A percentile compares a stretch with the other conserved stretches of the same genome.
Evolutionary conservation across 495 filamentous ascomycete genomes (phyloP).

Genomic region (Aspergillus campestris): DNA sequence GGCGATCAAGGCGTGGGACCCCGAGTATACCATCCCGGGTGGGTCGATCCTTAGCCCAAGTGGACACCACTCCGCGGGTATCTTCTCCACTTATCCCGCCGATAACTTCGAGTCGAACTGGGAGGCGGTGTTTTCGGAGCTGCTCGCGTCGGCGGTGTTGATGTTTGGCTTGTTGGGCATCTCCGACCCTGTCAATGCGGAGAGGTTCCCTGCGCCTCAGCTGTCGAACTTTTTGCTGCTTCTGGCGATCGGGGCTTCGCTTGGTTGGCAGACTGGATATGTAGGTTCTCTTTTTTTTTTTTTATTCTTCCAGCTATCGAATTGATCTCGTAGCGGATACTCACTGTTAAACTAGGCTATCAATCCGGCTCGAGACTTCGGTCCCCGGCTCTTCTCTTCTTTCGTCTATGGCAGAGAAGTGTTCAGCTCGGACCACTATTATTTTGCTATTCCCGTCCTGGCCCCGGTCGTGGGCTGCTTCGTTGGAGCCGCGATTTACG

Average conservation of each 20-base stretch:
- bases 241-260: constrained; percentile 22
- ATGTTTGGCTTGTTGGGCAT: constrained; percentile 26
- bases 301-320: neutral
- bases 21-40: constrained; percentile 30
- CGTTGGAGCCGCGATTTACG: constrained; percentile 21
- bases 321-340: neutral
- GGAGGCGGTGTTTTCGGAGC: constrained; percentile 27
- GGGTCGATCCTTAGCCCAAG: constrained; percentile 26
- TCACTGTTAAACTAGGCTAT: constrained; percentile 15
- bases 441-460: constrained; percentile 27
- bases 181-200: constrained; percentile 19
- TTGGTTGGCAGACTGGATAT: constrained; percentile 32
- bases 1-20: constrained; percentile 27
- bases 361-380: constrained; percentile 29
- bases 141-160: constrained; percentile 24
- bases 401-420: constrained; percentile 26
- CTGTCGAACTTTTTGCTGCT: constrained; percentile 24
- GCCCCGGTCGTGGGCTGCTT: constrained; percentile 26
- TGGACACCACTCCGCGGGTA: constrained; percentile 28
- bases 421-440: constrained; percentile 23
- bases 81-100: constrained; percentile 27
- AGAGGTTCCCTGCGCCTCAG: constrained; percentile 22
- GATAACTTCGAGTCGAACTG: constrained; percentile 22
- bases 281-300: constrained; percentile 12
- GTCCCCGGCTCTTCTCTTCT: constrained; percentile 27